Percentiles rank a stretch among this genome's conserved stretches.
phyloP scores from a whole-genome alignment of 1,139 yeast species.

The Kodamaea ohmeri region DNA sequence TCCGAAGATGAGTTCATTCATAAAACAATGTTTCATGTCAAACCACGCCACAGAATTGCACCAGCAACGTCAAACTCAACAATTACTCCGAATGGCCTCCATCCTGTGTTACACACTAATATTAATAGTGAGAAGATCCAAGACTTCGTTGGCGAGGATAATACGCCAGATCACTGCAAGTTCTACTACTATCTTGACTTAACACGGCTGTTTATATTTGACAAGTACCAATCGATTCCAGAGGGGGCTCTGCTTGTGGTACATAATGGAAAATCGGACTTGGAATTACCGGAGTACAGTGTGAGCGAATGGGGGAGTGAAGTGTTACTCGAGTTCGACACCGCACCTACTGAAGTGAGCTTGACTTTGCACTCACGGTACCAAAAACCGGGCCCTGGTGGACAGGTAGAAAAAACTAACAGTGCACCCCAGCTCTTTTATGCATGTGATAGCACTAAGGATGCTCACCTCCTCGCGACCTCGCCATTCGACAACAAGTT shows the following conservation, averaged over 20 bases:
- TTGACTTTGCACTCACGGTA: slow-evolving; percentile 40
- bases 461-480: slow-evolving; percentile 26
- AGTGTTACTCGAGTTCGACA: slow-evolving; percentile 29
- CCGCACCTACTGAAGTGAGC: slow-evolving; percentile 16
- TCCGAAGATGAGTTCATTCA: slow-evolving; percentile 21
- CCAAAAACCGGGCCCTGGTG: slow-evolving; percentile 27
- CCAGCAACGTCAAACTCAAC: slow-evolving; percentile 11
- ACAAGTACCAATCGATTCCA: slow-evolving; percentile 37
- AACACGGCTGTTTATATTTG: slow-evolving; percentile 38
- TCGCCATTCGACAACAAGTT: slow-evolving; percentile 39
- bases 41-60: slow-evolving; percentile 37
- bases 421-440: slow-evolving; percentile 29
- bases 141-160: slow-evolving; percentile 8
- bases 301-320: slow-evolving; percentile 44
- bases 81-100: slow-evolving; percentile 35
- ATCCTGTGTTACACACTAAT: slow-evolving; percentile 30
- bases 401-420: slow-evolving; percentile 13
- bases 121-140: slow-evolving; percentile 10
- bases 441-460: slow-evolving; percentile 30
- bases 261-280: slow-evolving; percentile 34
- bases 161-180: slow-evolving; percentile 31
- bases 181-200: slow-evolving; percentile 34
- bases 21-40: slow-evolving; percentile 43
- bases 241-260: slow-evolving; percentile 24
- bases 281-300: slow-evolving; percentile 45